Evolutionary conservation across 108 stramenopile genomes (phyloP).

Genomic region (Aureococcus anophagefferens): DNA sequence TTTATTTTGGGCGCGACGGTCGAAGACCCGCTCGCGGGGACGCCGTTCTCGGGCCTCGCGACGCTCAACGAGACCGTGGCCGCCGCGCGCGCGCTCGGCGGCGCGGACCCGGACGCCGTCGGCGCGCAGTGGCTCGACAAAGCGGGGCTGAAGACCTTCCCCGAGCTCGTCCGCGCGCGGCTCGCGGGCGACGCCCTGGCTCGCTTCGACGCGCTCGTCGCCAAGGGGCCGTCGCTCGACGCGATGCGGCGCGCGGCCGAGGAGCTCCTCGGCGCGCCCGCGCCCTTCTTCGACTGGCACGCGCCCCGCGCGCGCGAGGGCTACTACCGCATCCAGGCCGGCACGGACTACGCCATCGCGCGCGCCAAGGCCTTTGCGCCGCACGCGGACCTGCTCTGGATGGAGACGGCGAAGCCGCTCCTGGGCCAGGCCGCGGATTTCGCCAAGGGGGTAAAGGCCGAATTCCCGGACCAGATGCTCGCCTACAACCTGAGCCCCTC

Average conservation of each 20-base stretch:
- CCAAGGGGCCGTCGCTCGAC: conserved; percentile 49
- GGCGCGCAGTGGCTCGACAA: conserved; percentile 50
- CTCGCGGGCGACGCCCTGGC: conserved; percentile 24
- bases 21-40: no score
- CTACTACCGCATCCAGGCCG: conserved; percentile 75
- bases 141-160: conserved; percentile 68
- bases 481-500: conserved; percentile 87
- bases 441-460: conserved; percentile 31
- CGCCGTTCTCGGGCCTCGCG: conserved; percentile 49
- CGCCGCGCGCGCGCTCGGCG: conserved; percentile 36
- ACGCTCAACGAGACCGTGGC: conserved; percentile 50
- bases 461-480: conserved; percentile 74
- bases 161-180: conserved; percentile 67
- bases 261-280: background rate
- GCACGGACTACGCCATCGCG: conserved; percentile 82
- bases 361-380: conserved; percentile 80
- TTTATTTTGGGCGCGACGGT: conserved; percentile 65
- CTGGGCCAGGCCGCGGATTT: conserved; percentile 26
- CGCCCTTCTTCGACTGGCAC: conserved; percentile 87
- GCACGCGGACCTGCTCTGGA: conserved; percentile 76
- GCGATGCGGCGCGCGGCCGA: background rate
- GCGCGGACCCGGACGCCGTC: conserved; percentile 26
- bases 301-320: conserved; percentile 83
- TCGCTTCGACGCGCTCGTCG: background rate
- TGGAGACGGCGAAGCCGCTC: conserved; percentile 11